Conservation (phyloP, 2,329 filamentous ascomycete species). For the Gnomoniopsis smithogilvyi region DNA sequence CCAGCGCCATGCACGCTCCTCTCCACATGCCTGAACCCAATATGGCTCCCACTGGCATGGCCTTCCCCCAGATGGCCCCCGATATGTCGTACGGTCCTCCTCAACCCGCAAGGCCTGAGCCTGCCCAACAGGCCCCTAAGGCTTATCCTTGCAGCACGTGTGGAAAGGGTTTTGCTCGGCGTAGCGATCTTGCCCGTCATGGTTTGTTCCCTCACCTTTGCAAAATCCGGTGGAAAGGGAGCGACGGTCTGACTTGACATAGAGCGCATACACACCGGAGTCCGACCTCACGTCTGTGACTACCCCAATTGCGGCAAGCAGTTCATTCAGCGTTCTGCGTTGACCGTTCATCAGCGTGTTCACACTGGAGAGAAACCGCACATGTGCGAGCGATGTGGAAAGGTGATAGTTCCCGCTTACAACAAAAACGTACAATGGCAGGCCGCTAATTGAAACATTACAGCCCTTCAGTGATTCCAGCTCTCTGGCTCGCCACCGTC, state of each 20-base stretch:
- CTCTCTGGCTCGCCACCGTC: slow-evolving; percentile 85
- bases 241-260: slow-evolving; percentile 24
- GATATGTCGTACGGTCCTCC: slow-evolving; percentile 38
- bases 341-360: slow-evolving; percentile 92
- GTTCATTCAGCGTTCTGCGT: slow-evolving; percentile 92
- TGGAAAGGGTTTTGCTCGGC: slow-evolving; percentile 84
- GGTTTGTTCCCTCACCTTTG: slow-evolving; percentile 40
- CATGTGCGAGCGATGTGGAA: slow-evolving; percentile 94
- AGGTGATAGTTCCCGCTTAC: slow-evolving; percentile 58
- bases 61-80: slow-evolving; percentile 32
- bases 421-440: background rate
- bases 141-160: slow-evolving; percentile 89
- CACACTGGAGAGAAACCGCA: slow-evolving; percentile 99
- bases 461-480: slow-evolving; percentile 96
- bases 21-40: slow-evolving; percentile 43
- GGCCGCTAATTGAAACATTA: slow-evolving; percentile 21
- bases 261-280: slow-evolving; percentile 95
- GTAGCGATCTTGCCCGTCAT: slow-evolving; percentile 91
- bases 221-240: background rate
- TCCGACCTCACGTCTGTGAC: slow-evolving; percentile 90
- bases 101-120: slow-evolving; percentile 31
- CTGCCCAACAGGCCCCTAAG: slow-evolving; percentile 45
- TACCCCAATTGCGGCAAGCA: slow-evolving; percentile 86
- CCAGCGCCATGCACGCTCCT: slow-evolving; percentile 47
- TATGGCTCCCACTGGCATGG: slow-evolving; percentile 29